These are phyloP conservation scores for Sordariomycetes sp. DNA, from an alignment of 2,329 filamentous ascomycete species.

Conservation along the genomic window DNA sequence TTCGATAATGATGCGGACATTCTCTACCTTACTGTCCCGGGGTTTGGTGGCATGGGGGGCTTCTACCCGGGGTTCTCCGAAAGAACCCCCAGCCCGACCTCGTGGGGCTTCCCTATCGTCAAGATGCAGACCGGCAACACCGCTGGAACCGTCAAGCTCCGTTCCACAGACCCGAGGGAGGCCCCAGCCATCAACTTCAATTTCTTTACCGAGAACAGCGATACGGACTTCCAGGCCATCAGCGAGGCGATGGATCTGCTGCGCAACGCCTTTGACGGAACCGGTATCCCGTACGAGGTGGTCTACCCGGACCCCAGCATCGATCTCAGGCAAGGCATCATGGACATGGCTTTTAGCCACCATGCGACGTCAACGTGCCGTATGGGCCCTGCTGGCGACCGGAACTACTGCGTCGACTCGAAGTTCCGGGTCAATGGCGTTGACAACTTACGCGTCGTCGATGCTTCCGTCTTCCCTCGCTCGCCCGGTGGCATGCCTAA, in stretches of 20 bases:
- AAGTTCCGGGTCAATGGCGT: conserved; percentile 38
- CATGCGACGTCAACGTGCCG: conserved; percentile 23
- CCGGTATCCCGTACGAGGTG: conserved; percentile 2
- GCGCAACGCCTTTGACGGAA: conserved; percentile 17
- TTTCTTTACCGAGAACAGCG: conserved; percentile 31
- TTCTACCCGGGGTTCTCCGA: conserved; percentile 7
- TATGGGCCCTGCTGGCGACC: conserved; percentile 18
- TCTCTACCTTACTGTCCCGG: conserved; percentile 3
- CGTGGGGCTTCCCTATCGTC: conserved; percentile 3
- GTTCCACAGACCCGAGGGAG: conserved; percentile 40
- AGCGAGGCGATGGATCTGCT: conserved; percentile 33
- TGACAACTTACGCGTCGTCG: conserved; percentile 33
- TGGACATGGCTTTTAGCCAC: conserved; percentile 21
- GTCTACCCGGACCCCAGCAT: not conserved
- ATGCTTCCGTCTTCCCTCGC: conserved; percentile 32
- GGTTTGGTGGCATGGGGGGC: not conserved
- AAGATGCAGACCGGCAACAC: conserved; percentile 7
- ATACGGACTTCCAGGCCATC: conserved; percentile 30
- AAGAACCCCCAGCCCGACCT: not conserved
- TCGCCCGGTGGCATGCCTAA: conserved; percentile 13
- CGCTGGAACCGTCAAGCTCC: conserved; percentile 38
- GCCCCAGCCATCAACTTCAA: conserved; percentile 41
- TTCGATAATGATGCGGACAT: conserved; percentile 6
- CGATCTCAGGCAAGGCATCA: conserved; percentile 11
- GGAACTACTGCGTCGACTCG: conserved; percentile 33